These are phyloP conservation scores for Annulohypoxylon bovei DNA, from an alignment of 495 filamentous ascomycete genomes.

Conservation along the genomic window DNA sequence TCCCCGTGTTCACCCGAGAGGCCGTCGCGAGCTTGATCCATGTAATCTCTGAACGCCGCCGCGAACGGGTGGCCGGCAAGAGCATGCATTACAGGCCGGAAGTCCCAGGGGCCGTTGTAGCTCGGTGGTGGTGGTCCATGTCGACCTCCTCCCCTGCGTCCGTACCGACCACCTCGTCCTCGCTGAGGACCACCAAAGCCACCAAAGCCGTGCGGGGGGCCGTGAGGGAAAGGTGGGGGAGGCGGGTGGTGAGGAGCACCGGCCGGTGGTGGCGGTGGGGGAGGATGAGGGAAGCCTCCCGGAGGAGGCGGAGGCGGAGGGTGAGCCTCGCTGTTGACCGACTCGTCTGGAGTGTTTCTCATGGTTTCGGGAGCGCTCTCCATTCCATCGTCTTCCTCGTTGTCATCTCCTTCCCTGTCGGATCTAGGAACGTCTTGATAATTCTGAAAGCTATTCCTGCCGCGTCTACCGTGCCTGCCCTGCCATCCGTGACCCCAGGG, in stretches of 20 bases:
- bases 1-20: constrained; percentile 40
- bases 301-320: constrained; percentile 21
- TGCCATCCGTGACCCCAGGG: constrained; percentile 18
- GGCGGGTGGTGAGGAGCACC: constrained; percentile 21
- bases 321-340: constrained; percentile 14
- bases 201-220: constrained; percentile 25
- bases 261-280: constrained; percentile 18
- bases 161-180: constrained; percentile 39
- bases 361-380: constrained; percentile 35
- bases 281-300: constrained; percentile 28
- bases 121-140: constrained; percentile 26
- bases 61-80: constrained; percentile 55
- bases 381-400: constrained; percentile 20
- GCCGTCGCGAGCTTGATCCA: constrained; percentile 43
- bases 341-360: constrained; percentile 37
- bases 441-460: constrained; percentile 24
- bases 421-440: constrained; percentile 16
- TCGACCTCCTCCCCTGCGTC: constrained; percentile 21
- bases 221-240: constrained; percentile 22
- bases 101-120: constrained; percentile 49
- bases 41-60: constrained; percentile 52
- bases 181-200: constrained; percentile 18
- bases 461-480: constrained; percentile 7
- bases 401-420: constrained; percentile 12
- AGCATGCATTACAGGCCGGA: constrained; percentile 52